Percentiles rank a stretch among this genome's conserved stretches.
These are phyloP conservation scores for Tylopilus sp. DNA, from an alignment of 768 basidiomycete genomes.

Conservation along the genomic window DNA sequence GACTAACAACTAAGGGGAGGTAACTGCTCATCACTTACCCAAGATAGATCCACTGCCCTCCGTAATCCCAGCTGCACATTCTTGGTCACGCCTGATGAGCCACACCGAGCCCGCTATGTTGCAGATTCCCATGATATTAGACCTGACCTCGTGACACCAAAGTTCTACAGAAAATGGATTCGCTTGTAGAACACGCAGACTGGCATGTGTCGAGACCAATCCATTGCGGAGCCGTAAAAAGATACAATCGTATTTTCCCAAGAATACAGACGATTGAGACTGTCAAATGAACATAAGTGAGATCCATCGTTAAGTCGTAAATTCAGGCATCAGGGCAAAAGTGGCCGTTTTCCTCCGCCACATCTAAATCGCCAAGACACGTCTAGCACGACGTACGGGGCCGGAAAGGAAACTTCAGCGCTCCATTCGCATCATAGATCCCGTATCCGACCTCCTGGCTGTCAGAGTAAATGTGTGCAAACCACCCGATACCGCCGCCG, in stretches of 20 bases:
- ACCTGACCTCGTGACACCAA: too few species aligned
- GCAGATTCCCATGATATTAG: too few species aligned
- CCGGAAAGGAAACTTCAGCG: conserved; percentile 58
- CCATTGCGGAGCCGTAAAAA: neutral
- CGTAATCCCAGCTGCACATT: conserved; percentile 55
- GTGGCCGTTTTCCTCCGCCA: neutral
- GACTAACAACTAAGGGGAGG: neutral
- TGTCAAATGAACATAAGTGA: neutral
- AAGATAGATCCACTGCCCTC: conserved; percentile 73
- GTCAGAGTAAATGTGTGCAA: conserved; percentile 77
- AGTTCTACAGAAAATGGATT: too few species aligned
- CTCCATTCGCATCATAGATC: conserved; percentile 49
- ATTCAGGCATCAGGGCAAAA: neutral
- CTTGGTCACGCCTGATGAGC: too few species aligned
- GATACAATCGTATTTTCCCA: neutral
- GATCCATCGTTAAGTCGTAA: neutral
- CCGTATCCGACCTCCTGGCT: conserved; percentile 66
- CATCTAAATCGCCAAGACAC: neutral
- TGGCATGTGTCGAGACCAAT: conserved; percentile 29
- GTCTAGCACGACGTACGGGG: conserved; percentile 57
- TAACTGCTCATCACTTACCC: conserved; percentile 44
- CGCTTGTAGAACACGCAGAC: too few species aligned
- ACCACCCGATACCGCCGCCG: conserved; percentile 75
- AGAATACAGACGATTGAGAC: conserved; percentile 6
- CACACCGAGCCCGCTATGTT: too few species aligned